Conservation (phyloP, 768 basidiomycete genomes). For the Termitomyces sp. region DNA sequence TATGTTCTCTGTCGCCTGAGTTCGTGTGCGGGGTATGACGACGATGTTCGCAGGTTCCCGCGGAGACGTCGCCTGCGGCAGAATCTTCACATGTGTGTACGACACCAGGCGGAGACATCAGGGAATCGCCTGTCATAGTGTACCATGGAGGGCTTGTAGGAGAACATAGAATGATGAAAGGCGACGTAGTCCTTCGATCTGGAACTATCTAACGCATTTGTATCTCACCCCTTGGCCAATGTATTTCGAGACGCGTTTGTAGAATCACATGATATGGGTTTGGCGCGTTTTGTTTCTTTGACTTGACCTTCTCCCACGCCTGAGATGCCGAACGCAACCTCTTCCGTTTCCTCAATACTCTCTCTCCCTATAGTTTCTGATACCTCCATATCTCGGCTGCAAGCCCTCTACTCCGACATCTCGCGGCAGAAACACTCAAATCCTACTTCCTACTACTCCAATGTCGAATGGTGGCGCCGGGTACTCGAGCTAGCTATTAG, state of each 20-base stretch:
- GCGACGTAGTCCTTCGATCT: neutral
- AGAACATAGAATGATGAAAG: neutral
- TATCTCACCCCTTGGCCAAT: neutral
- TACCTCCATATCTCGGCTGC: slow-evolving; percentile 50
- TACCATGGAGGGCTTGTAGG: neutral
- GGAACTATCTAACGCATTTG: slow-evolving; percentile 1
- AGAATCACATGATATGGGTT: slow-evolving; percentile 1
- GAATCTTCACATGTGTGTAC: slow-evolving; percentile 17
- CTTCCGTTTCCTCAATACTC: slow-evolving; percentile 7
- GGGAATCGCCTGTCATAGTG: neutral
- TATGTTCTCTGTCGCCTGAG: neutral
- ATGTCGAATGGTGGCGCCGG: slow-evolving; percentile 84
- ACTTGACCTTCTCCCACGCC: neutral
- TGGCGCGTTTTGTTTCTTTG: neutral
- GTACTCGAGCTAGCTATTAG: slow-evolving; percentile 58
- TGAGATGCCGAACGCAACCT: slow-evolving; percentile 12
- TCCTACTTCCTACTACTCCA: slow-evolving; percentile 73
- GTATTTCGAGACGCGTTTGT: neutral
- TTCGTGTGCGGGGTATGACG: neutral
- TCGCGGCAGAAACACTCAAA: slow-evolving; percentile 81
- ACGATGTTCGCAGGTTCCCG: neutral
- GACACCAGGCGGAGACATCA: slow-evolving; percentile 12
- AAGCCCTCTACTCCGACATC: slow-evolving; percentile 86
- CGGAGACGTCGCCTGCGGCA: slow-evolving; percentile 16
- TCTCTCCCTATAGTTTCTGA: slow-evolving; percentile 41